phyloP scores from a whole-genome alignment of 169 alveolate species.

The Amoebophrya sp. region DNA sequence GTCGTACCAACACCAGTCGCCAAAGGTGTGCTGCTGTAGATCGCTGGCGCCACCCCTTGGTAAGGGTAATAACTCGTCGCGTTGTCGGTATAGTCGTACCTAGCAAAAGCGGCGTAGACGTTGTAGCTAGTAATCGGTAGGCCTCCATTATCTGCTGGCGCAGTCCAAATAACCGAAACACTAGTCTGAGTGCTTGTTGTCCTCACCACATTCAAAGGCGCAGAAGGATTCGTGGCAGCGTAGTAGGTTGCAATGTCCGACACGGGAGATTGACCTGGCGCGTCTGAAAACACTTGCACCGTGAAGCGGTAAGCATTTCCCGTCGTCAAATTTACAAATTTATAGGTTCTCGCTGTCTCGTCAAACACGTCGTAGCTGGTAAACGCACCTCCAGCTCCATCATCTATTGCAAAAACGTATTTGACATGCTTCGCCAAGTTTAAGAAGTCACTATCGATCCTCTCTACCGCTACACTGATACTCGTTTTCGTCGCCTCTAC shows the following conservation, averaged over 20 bases:
- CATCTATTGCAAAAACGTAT: background rate
- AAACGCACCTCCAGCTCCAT: background rate
- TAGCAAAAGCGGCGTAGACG: background rate
- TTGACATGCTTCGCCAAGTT: background rate
- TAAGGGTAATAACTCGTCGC: background rate
- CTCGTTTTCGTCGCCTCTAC: background rate
- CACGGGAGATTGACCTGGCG: background rate
- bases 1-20: background rate
- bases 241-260: background rate
- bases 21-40: background rate
- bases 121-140: background rate
- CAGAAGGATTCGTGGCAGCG: slow-evolving; percentile 9
- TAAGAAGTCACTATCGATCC: background rate
- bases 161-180: background rate
- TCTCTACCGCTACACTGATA: background rate
- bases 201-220: background rate
- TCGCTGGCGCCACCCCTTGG: slow-evolving; percentile 5
- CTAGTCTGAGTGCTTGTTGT: background rate
- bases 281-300: slow-evolving; percentile 23
- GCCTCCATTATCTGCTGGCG: background rate
- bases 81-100: background rate
- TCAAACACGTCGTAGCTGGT: background rate
- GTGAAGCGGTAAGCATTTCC: slow-evolving; percentile 13
- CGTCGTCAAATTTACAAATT: background rate
- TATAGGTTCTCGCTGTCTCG: slow-evolving; percentile 4